phyloP scores from a whole-genome alignment of 2,329 filamentous ascomycete genomes.

The Alternaria triticina region DNA sequence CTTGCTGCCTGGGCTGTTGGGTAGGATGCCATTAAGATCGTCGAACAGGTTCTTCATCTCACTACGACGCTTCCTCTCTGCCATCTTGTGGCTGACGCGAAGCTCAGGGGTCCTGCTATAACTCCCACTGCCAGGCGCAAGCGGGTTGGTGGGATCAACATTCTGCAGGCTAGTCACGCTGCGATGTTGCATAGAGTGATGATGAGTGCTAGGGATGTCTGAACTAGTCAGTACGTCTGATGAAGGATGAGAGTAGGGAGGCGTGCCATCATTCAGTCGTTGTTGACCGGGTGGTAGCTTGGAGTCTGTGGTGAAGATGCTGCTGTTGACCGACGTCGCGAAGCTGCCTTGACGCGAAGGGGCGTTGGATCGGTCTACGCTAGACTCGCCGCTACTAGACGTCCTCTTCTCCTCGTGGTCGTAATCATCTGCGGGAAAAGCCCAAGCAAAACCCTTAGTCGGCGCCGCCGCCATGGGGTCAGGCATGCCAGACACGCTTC shows the following conservation, averaged over 20 bases:
- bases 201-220: slow-evolving; percentile 63
- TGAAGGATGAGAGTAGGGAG: slow-evolving; percentile 11
- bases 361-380: slow-evolving; percentile 57
- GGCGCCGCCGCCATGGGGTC: slow-evolving; percentile 72
- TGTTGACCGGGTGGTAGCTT: slow-evolving; percentile 74
- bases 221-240: slow-evolving; percentile 28
- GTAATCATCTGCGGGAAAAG: slow-evolving; percentile 74
- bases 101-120: slow-evolving; percentile 85
- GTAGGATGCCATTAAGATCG: slow-evolving; percentile 77
- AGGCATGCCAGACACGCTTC: slow-evolving; percentile 69
- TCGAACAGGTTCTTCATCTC: slow-evolving; percentile 92
- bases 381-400: slow-evolving; percentile 57
- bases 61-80: slow-evolving; percentile 80
- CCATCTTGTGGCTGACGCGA: slow-evolving; percentile 82
- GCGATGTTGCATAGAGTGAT: slow-evolving; percentile 78
- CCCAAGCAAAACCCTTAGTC: slow-evolving; percentile 83
- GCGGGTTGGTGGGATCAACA: slow-evolving; percentile 61
- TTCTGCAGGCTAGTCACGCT: slow-evolving; percentile 71
- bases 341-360: slow-evolving; percentile 77
- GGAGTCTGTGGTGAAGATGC: slow-evolving; percentile 78
- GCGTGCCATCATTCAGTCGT: slow-evolving; percentile 68
- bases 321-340: slow-evolving; percentile 78
- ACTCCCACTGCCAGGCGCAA: slow-evolving; percentile 67
- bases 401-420: slow-evolving; percentile 59
- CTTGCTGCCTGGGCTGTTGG: slow-evolving; percentile 81